Percentiles rank a stretch among this genome's conserved stretches.
Conservation (phyloP, 768 basidiomycete species). For the Serendipita sp. region DNA sequence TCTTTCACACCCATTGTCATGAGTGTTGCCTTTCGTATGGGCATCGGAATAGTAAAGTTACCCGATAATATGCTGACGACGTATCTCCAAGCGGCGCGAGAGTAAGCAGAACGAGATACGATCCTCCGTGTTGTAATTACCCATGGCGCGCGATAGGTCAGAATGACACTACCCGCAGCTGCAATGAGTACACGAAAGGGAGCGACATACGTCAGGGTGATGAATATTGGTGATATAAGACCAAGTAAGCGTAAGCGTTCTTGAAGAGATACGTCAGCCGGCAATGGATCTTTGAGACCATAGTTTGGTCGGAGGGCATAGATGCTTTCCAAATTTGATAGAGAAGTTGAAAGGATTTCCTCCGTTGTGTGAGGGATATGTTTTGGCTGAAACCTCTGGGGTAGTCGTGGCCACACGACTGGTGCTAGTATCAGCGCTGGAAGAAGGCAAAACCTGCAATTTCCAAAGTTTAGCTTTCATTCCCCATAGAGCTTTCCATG, state of each 20-base stretch:
- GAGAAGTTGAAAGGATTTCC: conserved; percentile 30
- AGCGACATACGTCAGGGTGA: conserved; percentile 45
- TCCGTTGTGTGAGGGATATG: conserved; percentile 33
- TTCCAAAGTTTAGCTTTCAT: neutral
- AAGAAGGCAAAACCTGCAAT: neutral
- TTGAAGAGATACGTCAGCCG: conserved; percentile 18
- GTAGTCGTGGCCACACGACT: conserved; percentile 13
- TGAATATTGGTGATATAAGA: conserved; percentile 46
- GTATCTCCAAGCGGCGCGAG: neutral
- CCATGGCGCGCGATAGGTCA: conserved; percentile 58
- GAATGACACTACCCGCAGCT: conserved; percentile 36
- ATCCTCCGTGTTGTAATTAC: conserved; percentile 34
- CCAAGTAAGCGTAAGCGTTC: conserved; percentile 36
- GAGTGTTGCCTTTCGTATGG: neutral
- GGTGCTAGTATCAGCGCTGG: conserved; percentile 13
- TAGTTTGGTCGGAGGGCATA: conserved; percentile 35
- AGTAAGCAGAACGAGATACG: conserved; percentile 47
- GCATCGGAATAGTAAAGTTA: conserved; percentile 8
- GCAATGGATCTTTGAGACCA: conserved; percentile 16
- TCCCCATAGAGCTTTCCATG: neutral
- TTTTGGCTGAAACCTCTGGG: conserved; percentile 7
- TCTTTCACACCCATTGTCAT: neutral
- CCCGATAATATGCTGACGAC: conserved; percentile 3
- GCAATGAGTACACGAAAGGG: conserved; percentile 47
- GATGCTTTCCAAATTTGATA: conserved; percentile 52